Percentiles rank a stretch among this genome's conserved stretches.
Conservation (phyloP, 2,329 filamentous ascomycete genomes). For the Aspergillus unguis region DNA sequence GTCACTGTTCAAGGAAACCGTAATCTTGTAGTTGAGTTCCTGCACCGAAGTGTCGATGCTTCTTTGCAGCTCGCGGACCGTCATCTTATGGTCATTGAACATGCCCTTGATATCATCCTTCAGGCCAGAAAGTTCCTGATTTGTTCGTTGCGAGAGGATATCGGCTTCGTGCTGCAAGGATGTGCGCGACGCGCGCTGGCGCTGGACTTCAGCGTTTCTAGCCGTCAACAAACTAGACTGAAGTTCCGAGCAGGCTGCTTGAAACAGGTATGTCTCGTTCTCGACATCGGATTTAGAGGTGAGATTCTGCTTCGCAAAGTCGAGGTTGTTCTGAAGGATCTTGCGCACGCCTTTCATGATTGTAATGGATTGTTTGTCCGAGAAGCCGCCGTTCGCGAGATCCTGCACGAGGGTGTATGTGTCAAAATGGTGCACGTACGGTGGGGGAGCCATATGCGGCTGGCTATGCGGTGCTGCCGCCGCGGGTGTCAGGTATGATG, state of each 20-base stretch:
- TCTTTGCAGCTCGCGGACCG: conserved; percentile 82
- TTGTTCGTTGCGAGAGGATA: conserved; percentile 78
- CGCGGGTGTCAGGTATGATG: conserved; percentile 29
- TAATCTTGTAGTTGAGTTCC: conserved; percentile 95
- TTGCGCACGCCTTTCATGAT: conserved; percentile 89
- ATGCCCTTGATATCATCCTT: conserved; percentile 92
- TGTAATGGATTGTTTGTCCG: conserved; percentile 69
- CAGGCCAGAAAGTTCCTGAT: conserved; percentile 74
- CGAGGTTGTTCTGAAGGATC: conserved; percentile 73
- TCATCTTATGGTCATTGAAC: conserved; percentile 95
- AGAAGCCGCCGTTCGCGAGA: conserved; percentile 69
- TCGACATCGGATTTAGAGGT: conserved; percentile 91
- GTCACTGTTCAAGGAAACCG: conserved; percentile 82
- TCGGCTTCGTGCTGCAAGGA: conserved; percentile 94
- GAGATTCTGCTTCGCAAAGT: conserved; percentile 72
- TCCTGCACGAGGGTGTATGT: conserved; percentile 84
- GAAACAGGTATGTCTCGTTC: conserved; percentile 92
- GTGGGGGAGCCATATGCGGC: conserved; percentile 64
- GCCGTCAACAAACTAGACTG: conserved; percentile 80
- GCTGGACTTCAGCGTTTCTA: conserved; percentile 72
- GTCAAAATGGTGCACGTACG: conserved; percentile 95
- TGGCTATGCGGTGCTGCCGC: conserved; percentile 38
- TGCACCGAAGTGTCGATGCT: conserved; percentile 83
- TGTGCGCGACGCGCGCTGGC: conserved; percentile 76
- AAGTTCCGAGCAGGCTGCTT: conserved; percentile 88